These are phyloP conservation scores for Cyclanthera cordifolia DNA, from an alignment of 306 rosid species.

Conservation along the genomic window DNA sequence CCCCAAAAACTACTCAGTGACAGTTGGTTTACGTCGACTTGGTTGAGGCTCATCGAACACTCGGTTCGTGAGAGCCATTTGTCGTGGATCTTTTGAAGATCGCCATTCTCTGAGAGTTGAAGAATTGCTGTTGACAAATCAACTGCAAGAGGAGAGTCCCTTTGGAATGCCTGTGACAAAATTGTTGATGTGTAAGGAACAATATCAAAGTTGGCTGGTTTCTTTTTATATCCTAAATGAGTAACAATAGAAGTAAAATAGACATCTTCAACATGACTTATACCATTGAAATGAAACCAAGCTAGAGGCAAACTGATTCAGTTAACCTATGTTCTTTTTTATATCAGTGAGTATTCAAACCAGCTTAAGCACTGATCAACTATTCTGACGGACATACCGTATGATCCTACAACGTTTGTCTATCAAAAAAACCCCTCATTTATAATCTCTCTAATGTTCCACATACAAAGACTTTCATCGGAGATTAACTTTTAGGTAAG, in stretches of 20 bases:
- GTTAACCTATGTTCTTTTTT: too few species aligned
- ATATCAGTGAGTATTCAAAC: too few species aligned
- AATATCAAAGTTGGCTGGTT: neutral
- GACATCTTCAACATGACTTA: neutral
- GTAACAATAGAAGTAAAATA: neutral
- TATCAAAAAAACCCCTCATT: too few species aligned
- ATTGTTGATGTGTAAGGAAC: slow-evolving; percentile 5
- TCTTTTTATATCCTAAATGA: neutral
- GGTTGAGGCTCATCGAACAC: slow-evolving; percentile 27
- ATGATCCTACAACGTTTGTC: too few species aligned
- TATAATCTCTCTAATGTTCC: too few species aligned
- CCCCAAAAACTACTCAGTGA: slow-evolving; percentile 81
- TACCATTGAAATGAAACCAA: neutral
- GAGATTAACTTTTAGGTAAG: too few species aligned
- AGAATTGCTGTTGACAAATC: slow-evolving; percentile 86
- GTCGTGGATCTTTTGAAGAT: slow-evolving; percentile 59
- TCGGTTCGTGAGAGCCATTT: slow-evolving; percentile 48
- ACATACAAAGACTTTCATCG: too few species aligned
- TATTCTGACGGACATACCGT: too few species aligned
- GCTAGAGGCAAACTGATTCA: neutral
- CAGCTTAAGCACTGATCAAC: too few species aligned
- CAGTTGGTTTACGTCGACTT: slow-evolving; percentile 28
- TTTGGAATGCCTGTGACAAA: slow-evolving; percentile 56
- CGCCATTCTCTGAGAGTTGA: slow-evolving; percentile 77
- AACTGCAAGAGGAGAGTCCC: slow-evolving; percentile 84